Conservation (phyloP, 257 asterid species). For the Scutellaria galericulata region DNA sequence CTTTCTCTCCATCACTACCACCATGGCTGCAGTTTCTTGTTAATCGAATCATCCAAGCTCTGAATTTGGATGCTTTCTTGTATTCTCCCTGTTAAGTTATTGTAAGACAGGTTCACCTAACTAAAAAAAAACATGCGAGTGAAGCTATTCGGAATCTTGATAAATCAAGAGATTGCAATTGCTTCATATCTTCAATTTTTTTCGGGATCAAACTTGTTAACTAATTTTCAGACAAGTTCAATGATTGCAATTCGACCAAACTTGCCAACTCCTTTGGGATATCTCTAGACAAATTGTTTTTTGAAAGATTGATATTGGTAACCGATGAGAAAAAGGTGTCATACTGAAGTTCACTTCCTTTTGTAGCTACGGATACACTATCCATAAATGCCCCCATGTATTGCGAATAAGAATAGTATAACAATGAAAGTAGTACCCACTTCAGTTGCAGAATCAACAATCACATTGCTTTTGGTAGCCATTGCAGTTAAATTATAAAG, state of each 20-base stretch:
- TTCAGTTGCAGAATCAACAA: too few relatives aligned
- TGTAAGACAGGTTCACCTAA: constrained; percentile 13
- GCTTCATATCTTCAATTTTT: constrained; percentile 25
- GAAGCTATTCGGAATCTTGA: constrained; percentile 26
- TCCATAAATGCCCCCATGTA: too few relatives aligned
- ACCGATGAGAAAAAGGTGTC: constrained; percentile 4
- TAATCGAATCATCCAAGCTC: constrained; percentile 20
- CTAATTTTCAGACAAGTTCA: constrained; percentile 6
- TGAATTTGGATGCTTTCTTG: constrained; percentile 20
- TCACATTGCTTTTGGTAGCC: too few relatives aligned
- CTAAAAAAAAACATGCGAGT: neutral
- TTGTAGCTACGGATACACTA: neutral
- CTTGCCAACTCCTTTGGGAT: constrained; percentile 26
- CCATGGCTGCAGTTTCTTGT: constrained; percentile 19
- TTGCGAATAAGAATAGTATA: too few relatives aligned
- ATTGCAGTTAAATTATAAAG: constrained; percentile 35
- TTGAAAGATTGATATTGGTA: constrained; percentile 4
- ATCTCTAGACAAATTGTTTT: constrained; percentile 5
- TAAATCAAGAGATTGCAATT: constrained; percentile 24
- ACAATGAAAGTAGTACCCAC: too few relatives aligned
- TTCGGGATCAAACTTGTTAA: constrained; percentile 6
- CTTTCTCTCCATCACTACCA: too few relatives aligned
- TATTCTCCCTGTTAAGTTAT: constrained; percentile 20
- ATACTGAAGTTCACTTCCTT: neutral
- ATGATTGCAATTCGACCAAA: neutral